Base-by-base conservation (phyloP, 1,284 basidiomycete genomes). In the Somion occarium region DNA sequence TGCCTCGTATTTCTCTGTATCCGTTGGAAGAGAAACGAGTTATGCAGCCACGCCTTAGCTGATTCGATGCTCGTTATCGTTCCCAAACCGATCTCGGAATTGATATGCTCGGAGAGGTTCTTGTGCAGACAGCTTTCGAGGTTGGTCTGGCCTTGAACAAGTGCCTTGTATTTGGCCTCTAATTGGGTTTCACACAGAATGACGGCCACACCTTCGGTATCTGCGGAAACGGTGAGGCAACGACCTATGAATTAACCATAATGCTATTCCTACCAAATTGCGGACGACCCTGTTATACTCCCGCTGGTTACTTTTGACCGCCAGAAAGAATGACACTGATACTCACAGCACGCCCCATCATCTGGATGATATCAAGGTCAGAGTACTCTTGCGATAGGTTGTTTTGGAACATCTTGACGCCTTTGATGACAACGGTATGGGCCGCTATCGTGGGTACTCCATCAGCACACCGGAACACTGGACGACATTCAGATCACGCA, bases 71-170 rank as follows among this genome's bases (percentile, higher is more conserved):
- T 75, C 2, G 73, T 80, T 59, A 96, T 93, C 0, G 91, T 94
- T 2, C 83, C 80, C 5, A 97, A 76, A 0, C 86, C 86, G 48
- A 97, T 88, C 69, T 98, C 95, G 2, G 92, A 93, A 63, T 97
- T 97, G 60, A 98, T 71, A 64, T 97, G 92, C 64, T 97, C 94
- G 1, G 84, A 74, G 9, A 98, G 79, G 62, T 91, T 89, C 48
- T 73, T 71, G 65, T 97, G 93, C 25, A 96, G 76, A 55, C 79
- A 87, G 64, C 90, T 93, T 68, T 96, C 93, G 37, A 96, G 74
- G 22, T 85, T 69, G 0, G 87, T 93, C 51, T 75, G 78, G 15
- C 81, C 85, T 58, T 85, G 81, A 1, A 75, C 73, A 34, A 91
- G 73, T 12, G 75, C 69, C 46, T 75, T 74, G 65, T 92, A 93